phyloP scores from a whole-genome alignment of 2,329 filamentous ascomycete species.

The Dendryphion nanum region DNA sequence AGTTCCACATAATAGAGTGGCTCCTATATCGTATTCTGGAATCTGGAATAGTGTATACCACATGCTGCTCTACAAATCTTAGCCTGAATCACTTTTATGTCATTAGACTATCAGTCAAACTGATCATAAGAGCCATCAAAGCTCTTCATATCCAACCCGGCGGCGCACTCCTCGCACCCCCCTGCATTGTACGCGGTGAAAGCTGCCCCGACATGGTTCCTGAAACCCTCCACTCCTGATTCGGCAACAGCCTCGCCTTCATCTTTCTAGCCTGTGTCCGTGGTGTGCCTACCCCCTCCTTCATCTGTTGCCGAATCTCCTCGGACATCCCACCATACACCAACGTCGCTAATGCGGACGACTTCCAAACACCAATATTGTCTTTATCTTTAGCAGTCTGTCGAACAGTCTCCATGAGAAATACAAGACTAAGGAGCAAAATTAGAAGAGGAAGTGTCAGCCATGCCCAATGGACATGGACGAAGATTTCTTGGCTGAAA shows the following conservation, averaged over 20 bases:
- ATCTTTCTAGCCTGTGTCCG: constrained; percentile 15
- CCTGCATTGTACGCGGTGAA: too few species aligned
- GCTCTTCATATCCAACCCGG: too few species aligned
- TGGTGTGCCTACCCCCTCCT: too few species aligned
- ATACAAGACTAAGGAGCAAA: constrained; percentile 14
- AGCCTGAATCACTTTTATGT: too few species aligned
- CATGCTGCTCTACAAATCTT: too few species aligned
- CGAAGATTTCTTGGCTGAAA: constrained; percentile 13
- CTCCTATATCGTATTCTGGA: too few species aligned
- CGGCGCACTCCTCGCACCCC: too few species aligned
- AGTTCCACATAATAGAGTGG: too few species aligned
- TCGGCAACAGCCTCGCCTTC: constrained; percentile 16
- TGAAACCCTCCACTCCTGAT: constrained; percentile 21
- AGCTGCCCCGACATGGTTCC: too few species aligned
- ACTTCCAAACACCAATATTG: constrained; percentile 22
- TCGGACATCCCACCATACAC: neutral
- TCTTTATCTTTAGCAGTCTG: constrained; percentile 11
- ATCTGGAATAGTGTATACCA: too few species aligned
- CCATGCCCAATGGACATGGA: constrained; percentile 25
- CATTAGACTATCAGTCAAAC: too few species aligned
- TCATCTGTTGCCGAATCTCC: neutral
- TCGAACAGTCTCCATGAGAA: constrained; percentile 19
- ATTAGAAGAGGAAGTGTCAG: constrained; percentile 19
- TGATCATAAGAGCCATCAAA: too few species aligned
- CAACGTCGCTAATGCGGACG: constrained; percentile 10